Percentiles rank a stretch among this genome's conserved stretches.
These are phyloP conservation scores for Crucihimalaya himalaica DNA, from an alignment of 345 rosid genomes.

Conservation along the genomic window DNA sequence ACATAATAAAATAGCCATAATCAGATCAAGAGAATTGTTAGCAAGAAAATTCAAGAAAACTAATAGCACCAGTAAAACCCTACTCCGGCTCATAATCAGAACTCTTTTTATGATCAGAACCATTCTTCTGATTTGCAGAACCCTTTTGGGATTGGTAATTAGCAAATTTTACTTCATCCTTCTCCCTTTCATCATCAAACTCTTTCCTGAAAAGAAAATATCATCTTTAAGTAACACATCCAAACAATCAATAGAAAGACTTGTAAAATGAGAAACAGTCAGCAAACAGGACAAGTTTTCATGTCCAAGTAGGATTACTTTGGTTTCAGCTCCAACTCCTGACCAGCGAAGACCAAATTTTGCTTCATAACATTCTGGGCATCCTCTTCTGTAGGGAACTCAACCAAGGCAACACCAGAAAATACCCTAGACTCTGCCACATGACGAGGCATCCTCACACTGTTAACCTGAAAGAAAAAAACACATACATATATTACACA, in stretches of 20 bases:
- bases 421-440: conserved; percentile 66
- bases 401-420: conserved; percentile 84
- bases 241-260: background rate
- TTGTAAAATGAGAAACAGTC: background rate
- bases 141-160: conserved; percentile 42
- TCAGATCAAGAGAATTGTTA: conserved; percentile 21
- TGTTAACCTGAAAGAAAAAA: conserved; percentile 57
- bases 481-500: conserved; percentile 3
- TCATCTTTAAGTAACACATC: background rate
- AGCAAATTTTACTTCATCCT: conserved; percentile 51
- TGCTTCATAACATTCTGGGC: conserved; percentile 60
- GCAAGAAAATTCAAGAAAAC: background rate
- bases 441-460: conserved; percentile 93
- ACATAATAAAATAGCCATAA: conserved; percentile 18
- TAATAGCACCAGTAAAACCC: background rate
- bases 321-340: conserved; percentile 67
- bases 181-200: conserved; percentile 73
- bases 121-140: conserved; percentile 53
- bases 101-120: conserved; percentile 45
- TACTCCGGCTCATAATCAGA: conserved; percentile 59
- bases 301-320: conserved; percentile 54
- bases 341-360: conserved; percentile 69
- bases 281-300: conserved; percentile 7
- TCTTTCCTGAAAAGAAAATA: conserved; percentile 59
- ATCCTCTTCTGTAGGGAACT: conserved; percentile 77